Conservation (phyloP, 371 early-diverging fungal genomes). For the Lichtheimia ornata region DNA sequence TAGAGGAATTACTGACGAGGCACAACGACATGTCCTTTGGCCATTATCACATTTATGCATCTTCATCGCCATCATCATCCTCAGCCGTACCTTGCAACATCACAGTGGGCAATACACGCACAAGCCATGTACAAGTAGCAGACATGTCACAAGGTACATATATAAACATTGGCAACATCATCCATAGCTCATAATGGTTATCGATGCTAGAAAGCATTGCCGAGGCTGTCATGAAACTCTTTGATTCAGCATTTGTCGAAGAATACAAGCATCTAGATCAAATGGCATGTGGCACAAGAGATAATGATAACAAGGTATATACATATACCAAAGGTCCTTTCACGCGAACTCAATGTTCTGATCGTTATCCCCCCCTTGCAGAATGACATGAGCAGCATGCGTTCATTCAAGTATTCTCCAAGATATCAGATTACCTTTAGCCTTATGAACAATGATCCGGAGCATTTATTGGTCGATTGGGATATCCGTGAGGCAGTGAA, state of each 20-base stretch:
- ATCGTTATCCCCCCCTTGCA: slow-evolving; percentile 11
- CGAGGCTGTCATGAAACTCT: slow-evolving; percentile 2
- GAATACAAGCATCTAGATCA: slow-evolving; percentile 16
- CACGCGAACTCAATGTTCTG: too few relatives aligned
- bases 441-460: slow-evolving; percentile 78
- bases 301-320: slow-evolving; percentile 18
- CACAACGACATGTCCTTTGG: slow-evolving; percentile 23
- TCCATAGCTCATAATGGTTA: background rate
- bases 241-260: slow-evolving; percentile 7
- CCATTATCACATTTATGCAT: slow-evolving; percentile 24
- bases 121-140: slow-evolving; percentile 16
- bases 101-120: slow-evolving; percentile 26
- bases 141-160: slow-evolving; percentile 1
- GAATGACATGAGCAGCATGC: slow-evolving; percentile 64
- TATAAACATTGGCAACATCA: background rate
- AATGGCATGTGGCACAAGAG: slow-evolving; percentile 10
- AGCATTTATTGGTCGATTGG: slow-evolving; percentile 65
- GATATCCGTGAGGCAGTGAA: slow-evolving; percentile 69
- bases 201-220: slow-evolving; percentile 11
- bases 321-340: too few relatives aligned
- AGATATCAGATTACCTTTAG: slow-evolving; percentile 80
- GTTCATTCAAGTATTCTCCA: slow-evolving; percentile 73
- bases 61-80: background rate
- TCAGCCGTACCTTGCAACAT: slow-evolving; percentile 6
- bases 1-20: slow-evolving; percentile 3